phyloP scores from a whole-genome alignment of 2,329 filamentous ascomycete genomes.

The Cercospora canescens region DNA sequence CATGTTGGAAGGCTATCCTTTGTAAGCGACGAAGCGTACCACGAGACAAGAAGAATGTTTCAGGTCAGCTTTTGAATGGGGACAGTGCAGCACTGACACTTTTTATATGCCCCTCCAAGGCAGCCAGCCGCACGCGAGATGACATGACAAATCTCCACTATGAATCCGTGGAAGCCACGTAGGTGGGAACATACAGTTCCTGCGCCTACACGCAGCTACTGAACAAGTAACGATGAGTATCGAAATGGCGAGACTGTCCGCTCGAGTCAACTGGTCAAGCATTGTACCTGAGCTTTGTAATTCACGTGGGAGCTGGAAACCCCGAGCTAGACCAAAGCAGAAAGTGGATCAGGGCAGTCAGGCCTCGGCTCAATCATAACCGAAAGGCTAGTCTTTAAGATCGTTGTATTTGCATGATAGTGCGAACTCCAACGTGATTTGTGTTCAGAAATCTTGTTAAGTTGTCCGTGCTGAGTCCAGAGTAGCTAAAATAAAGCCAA shows the following conservation, averaged over 20 bases:
- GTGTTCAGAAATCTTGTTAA: too few relatives aligned
- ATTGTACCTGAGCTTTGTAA: not conserved
- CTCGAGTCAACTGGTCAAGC: not conserved
- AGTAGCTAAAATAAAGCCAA: too few relatives aligned
- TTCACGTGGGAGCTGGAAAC: not conserved
- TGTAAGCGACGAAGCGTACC: not conserved
- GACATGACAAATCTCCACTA: not conserved
- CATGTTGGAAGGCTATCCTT: conserved; percentile 14
- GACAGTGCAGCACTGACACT: not conserved
- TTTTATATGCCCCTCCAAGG: conserved; percentile 12
- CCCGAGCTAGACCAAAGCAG: not conserved
- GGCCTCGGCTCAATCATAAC: not conserved
- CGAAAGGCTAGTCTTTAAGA: not conserved
- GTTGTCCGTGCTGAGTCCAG: too few relatives aligned
- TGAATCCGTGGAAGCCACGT: not conserved
- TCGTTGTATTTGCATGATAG: too few relatives aligned
- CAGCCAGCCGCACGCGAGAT: not conserved
- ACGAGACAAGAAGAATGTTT: not conserved
- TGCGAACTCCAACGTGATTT: too few relatives aligned
- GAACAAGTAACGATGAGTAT: not conserved
- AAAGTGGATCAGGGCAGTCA: not conserved
- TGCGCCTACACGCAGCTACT: not conserved
- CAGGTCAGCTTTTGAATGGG: not conserved
- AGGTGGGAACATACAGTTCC: not conserved
- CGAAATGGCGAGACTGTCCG: not conserved